A percentile compares a stretch with the other conserved stretches of the same genome.
Evolutionary conservation across 805 yeast genomes (phyloP).

Genomic region (Nakazawaea ishiwadae): DNA sequence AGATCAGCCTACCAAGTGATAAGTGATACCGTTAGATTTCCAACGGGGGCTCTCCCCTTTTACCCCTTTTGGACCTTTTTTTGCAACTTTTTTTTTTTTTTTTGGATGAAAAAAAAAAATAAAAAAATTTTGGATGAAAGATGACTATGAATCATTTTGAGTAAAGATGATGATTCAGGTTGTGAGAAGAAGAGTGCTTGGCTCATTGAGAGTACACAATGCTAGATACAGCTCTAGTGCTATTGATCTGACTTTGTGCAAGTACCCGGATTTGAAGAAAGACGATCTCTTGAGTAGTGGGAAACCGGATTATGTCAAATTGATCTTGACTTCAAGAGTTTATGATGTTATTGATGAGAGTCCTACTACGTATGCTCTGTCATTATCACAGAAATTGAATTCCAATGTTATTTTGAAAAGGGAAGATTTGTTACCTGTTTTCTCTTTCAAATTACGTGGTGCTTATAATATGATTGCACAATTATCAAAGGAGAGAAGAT

Average conservation of each 20-base stretch:
- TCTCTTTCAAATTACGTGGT: slow-evolving; percentile 93
- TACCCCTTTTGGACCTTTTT: too few relatives aligned
- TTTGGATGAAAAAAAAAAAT: too few relatives aligned
- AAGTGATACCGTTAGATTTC: too few relatives aligned
- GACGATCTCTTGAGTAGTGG: slow-evolving; percentile 57
- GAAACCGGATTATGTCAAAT: slow-evolving; percentile 87
- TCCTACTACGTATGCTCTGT: slow-evolving; percentile 73
- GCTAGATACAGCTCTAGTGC: not conserved
- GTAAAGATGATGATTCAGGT: not conserved
- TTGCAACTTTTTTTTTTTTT: too few relatives aligned
- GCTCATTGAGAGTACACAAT: not conserved
- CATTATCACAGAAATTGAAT: slow-evolving; percentile 69
- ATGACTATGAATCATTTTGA: not conserved
- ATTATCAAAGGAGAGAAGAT: slow-evolving; percentile 55
- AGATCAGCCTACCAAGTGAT: too few relatives aligned
- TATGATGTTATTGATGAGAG: slow-evolving; percentile 93
- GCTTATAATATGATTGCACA: slow-evolving; percentile 97
- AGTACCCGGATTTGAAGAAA: slow-evolving; percentile 40
- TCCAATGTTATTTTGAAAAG: slow-evolving; percentile 78
- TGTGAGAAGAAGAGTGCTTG: not conserved
- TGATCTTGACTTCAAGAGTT: slow-evolving; percentile 87
- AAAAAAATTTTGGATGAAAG: not conserved
- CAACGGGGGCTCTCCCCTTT: too few relatives aligned
- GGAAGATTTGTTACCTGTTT: slow-evolving; percentile 92
- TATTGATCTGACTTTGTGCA: slow-evolving; percentile 10